Percentiles rank a stretch among this genome's conserved stretches.
phyloP scores from a whole-genome alignment of 345 rosid genomes.

The Pistacia integerrima region DNA sequence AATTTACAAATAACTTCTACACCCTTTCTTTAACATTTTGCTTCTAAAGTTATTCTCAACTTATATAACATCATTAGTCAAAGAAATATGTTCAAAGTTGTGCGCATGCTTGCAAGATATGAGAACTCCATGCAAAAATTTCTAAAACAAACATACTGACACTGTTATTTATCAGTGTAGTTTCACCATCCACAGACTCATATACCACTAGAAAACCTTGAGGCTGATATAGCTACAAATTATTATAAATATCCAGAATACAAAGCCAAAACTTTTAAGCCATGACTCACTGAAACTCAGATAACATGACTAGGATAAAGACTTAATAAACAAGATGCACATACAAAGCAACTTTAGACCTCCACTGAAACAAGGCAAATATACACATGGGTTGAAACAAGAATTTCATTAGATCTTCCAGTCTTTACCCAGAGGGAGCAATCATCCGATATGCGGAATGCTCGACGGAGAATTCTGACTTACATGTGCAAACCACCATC shows the following conservation, averaged over 20 bases:
- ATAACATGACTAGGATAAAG: background rate
- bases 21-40: background rate
- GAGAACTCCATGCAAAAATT: background rate
- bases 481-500: background rate
- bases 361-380: background rate
- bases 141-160: background rate
- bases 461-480: background rate
- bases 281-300: background rate
- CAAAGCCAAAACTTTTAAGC: background rate
- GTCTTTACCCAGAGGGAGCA: background rate
- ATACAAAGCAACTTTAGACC: background rate
- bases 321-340: background rate
- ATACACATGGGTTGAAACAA: background rate
- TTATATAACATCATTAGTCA: background rate
- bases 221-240: background rate
- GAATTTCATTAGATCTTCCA: background rate
- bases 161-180: background rate
- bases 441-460: background rate
- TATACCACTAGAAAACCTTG: background rate
- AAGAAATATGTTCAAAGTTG: background rate
- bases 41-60: background rate
- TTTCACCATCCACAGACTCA: conserved; percentile 2
- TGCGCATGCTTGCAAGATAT: background rate
- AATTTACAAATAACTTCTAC: background rate
- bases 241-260: background rate